Evolutionary conservation across 169 alveolate genomes (phyloP).

Genomic region (Plasmodium berghei): DNA sequence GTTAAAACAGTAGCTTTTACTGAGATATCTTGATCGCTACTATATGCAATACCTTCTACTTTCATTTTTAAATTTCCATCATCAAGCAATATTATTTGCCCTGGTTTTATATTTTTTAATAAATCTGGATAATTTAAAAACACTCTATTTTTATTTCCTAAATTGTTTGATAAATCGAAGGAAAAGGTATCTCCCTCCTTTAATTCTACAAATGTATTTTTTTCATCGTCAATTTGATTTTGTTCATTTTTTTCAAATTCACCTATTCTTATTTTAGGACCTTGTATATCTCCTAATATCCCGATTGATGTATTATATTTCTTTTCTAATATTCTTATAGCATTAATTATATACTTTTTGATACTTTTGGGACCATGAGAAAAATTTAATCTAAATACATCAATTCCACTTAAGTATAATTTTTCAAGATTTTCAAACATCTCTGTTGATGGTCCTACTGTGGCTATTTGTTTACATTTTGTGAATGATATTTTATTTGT

Average conservation of each 20-base stretch:
- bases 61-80: conserved; percentile 85
- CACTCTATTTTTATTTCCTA: conserved; percentile 81
- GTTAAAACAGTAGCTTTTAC: conserved; percentile 80
- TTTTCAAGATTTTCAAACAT: conserved; percentile 78
- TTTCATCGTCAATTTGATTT: conserved; percentile 67
- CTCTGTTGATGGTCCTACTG: conserved; percentile 87
- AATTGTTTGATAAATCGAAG: conserved; percentile 79
- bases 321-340: conserved; percentile 81
- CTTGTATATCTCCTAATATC: conserved; percentile 87
- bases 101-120: conserved; percentile 77
- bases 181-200: conserved; percentile 85
- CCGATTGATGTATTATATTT: conserved; percentile 78
- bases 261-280: conserved; percentile 89
- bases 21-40: conserved; percentile 36
- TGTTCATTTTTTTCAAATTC: conserved; percentile 82
- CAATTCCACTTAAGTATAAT: conserved; percentile 85
- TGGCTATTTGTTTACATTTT: conserved; percentile 85
- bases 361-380: conserved; percentile 85
- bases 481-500: conserved; percentile 62
- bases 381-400: conserved; percentile 86
- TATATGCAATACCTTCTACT: conserved; percentile 16
- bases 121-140: conserved; percentile 83
- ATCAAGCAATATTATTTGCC: conserved; percentile 84
- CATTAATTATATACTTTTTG: conserved; percentile 73
- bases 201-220: conserved; percentile 81